phyloP scores from a whole-genome alignment of 495 filamentous ascomycete genomes.

The Chaetomium cochliodes region DNA sequence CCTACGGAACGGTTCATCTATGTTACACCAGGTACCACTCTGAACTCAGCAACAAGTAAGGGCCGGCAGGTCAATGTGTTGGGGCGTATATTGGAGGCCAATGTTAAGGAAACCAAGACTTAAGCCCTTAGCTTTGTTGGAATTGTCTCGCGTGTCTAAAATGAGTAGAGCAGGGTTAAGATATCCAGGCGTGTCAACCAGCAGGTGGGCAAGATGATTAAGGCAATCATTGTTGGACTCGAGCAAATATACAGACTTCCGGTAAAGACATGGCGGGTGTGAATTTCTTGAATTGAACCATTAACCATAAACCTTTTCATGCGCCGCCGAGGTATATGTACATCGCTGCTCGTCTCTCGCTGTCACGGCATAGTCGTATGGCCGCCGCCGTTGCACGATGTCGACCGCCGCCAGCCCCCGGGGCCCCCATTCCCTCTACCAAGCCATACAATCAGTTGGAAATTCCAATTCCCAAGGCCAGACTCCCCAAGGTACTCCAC shows the following conservation, averaged over 20 bases:
- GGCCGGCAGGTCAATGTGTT: no score
- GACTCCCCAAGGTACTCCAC: background rate
- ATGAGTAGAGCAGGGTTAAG: no score
- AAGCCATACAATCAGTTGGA: background rate
- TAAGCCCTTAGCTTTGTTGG: no score
- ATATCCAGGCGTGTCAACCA: no score
- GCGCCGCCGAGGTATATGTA: conserved; percentile 23
- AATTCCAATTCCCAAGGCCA: background rate
- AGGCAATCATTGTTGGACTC: background rate
- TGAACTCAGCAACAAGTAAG: no score
- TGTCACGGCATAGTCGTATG: background rate
- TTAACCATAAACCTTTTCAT: conserved; percentile 23
- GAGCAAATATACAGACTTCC: background rate
- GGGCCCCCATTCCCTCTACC: background rate
- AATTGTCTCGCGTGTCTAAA: no score
- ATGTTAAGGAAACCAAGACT: no score
- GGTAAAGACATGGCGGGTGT: no score
- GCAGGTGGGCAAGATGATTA: background rate
- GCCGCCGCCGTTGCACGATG: conserved; percentile 15
- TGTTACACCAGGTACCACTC: no score
- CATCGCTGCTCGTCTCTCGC: conserved; percentile 17
- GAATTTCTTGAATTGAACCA: conserved; percentile 9
- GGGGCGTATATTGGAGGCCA: no score
- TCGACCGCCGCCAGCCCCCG: conserved; percentile 6
- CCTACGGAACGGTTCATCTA: no score